These are phyloP conservation scores for Pichia sp. DNA, from an alignment of 1,139 yeast species.

Conservation along the genomic window DNA sequence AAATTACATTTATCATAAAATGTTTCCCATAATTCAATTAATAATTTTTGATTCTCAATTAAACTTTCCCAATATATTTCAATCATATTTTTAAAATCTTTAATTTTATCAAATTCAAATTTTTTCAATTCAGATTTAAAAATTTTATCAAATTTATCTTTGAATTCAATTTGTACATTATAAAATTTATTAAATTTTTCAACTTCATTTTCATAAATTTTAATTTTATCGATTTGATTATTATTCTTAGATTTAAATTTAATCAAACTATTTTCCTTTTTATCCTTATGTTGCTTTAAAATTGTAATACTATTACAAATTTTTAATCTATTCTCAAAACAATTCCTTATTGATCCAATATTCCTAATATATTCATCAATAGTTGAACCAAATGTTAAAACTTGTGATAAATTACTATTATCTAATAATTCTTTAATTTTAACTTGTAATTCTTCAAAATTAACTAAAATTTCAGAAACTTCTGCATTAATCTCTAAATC, in stretches of 20 bases:
- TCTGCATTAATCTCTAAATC: slow-evolving; percentile 68
- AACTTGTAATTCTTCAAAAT: slow-evolving; percentile 65
- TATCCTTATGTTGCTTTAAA: slow-evolving; percentile 36
- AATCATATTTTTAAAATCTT: slow-evolving; percentile 82
- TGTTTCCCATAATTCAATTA: slow-evolving; percentile 93
- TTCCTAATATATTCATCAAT: slow-evolving; percentile 81
- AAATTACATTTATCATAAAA: slow-evolving; percentile 49
- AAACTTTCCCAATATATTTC: slow-evolving; percentile 88
- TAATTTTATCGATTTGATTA: slow-evolving; percentile 33
- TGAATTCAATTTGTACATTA: slow-evolving; percentile 23
- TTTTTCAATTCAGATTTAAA: slow-evolving; percentile 61
- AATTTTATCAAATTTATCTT: slow-evolving; percentile 32
- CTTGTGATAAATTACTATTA: slow-evolving; percentile 78
- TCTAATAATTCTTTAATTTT: slow-evolving; percentile 70
- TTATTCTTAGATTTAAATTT: slow-evolving; percentile 27
- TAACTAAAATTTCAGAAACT: slow-evolving; percentile 51
- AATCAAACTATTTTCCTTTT: slow-evolving; percentile 38
- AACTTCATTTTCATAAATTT: slow-evolving; percentile 51
- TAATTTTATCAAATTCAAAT: slow-evolving; percentile 71
- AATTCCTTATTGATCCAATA: slow-evolving; percentile 66
- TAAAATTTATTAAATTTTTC: slow-evolving; percentile 51
- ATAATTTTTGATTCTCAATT: slow-evolving; percentile 89
- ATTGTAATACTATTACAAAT: slow-evolving; percentile 55
- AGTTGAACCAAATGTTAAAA: slow-evolving; percentile 78
- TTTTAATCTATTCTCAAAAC: slow-evolving; percentile 70